A percentile compares a stretch with the other conserved stretches of the same genome.
Conservation (phyloP, 2,329 filamentous ascomycete species). For the Alternaria atra region DNA sequence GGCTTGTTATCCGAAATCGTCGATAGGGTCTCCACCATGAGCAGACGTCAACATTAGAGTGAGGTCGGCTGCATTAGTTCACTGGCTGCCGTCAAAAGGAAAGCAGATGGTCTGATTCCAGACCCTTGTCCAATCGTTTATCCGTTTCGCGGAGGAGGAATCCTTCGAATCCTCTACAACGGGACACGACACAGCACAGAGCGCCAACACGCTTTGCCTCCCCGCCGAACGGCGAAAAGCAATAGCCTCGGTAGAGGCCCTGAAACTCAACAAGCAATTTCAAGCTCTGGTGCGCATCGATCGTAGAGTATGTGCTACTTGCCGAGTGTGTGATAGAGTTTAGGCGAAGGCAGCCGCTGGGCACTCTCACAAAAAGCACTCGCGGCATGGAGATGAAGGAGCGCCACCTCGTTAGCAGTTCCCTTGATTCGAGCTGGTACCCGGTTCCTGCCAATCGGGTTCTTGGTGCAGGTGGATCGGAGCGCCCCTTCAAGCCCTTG, state of each 20-base stretch:
- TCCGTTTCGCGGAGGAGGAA: conserved; percentile 12
- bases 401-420: conserved; percentile 7
- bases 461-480: conserved; percentile 13
- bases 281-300: not conserved
- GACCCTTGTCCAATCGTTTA: conserved; percentile 12
- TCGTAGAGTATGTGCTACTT: conserved; percentile 5
- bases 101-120: conserved; percentile 20
- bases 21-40: conserved; percentile 6
- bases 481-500: conserved; percentile 18
- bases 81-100: conserved; percentile 19
- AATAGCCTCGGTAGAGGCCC: not conserved
- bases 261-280: conserved; percentile 12
- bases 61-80: conserved; percentile 16
- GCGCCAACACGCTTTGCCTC: not conserved
- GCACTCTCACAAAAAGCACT: conserved; percentile 20
- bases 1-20: conserved; percentile 9
- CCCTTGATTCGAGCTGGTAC: conserved; percentile 9
- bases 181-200: conserved; percentile 9
- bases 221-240: conserved; percentile 14
- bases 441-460: conserved; percentile 18
- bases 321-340: conserved; percentile 12
- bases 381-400: conserved; percentile 10
- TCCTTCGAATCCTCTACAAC: conserved; percentile 13
- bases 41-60: conserved; percentile 18
- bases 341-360: conserved; percentile 26